These are phyloP conservation scores for Talaromyces nanjingensis DNA, from an alignment of 495 filamentous ascomycete genomes.

Conservation along the genomic window DNA sequence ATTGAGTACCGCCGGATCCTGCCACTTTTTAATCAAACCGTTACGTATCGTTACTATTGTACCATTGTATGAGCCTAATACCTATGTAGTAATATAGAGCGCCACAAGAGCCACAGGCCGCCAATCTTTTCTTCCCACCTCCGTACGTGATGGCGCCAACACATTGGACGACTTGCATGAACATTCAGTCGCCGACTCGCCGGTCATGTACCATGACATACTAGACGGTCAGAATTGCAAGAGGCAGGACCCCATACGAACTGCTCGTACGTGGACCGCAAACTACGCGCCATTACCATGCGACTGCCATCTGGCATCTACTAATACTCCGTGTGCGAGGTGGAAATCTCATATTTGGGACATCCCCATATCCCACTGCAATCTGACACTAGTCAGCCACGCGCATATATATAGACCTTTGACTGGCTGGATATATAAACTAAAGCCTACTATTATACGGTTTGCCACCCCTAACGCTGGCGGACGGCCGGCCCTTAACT, in stretches of 20 bases:
- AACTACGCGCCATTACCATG: not conserved
- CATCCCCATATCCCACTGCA: not conserved
- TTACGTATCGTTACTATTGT: too few species aligned
- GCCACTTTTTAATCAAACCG: too few species aligned
- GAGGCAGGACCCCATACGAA: not conserved
- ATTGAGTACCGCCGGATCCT: too few species aligned
- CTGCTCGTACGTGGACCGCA: not conserved
- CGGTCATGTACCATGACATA: not conserved
- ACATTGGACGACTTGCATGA: not conserved
- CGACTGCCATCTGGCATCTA: not conserved
- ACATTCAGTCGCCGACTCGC: not conserved
- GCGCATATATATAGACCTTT: not conserved
- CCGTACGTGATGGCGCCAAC: not conserved
- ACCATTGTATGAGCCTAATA: not conserved
- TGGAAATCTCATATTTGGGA: not conserved
- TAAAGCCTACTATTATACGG: not conserved
- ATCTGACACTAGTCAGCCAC: slow-evolving; percentile 1
- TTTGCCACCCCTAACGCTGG: not conserved
- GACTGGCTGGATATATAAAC: not conserved
- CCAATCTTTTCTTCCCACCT: not conserved
- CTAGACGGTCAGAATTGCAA: not conserved
- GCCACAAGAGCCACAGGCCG: not conserved
- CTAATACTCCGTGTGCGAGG: not conserved
- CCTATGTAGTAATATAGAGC: not conserved
- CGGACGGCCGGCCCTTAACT: not conserved